Base-by-base conservation (phyloP, 208 protist species). In the Wallacemonas collosoma region DNA sequence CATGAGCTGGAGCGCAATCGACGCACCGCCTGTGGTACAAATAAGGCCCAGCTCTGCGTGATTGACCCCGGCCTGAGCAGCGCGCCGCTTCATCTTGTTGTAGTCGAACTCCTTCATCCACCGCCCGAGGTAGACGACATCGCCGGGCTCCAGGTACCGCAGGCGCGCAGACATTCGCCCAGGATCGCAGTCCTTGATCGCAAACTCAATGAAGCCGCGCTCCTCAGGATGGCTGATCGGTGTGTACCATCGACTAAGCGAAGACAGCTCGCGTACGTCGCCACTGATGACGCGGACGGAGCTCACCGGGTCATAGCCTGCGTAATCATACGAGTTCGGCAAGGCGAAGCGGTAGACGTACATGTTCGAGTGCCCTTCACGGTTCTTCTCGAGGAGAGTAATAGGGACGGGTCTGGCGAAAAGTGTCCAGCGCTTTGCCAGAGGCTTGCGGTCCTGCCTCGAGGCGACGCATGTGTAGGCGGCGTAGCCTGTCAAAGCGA, bases 61-160 rank as follows among this genome's bases (percentile, higher is more conserved):
- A 65, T 65, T 41, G 43, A 50, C 40, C 7, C 60, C 60, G 11
- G 60, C 65, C 36, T 5, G 6, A 35, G 43, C 45, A 17, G 58
- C 48, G 2, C 17, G 36, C 11, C 3, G 15, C 45, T 44, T 89
- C 71, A 88, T 87, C 6, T 71, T 62, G 35, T 51, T 58, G 73
- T 94, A 96, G n/a, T 56, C 70, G 69, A 93, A 96, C 72, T 96
- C 89, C 43, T 76, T 80, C 85, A 94, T 93, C 89, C 92, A 96
- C 12, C 92, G 87, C 0, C 92, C 92, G 12, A 96, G 82, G 63
- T 91, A 88, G 2, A 95, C 80, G 3, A 85, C 71, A 54, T 96
- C 92, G 50, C 92, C 92, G 15, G 71, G 81, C 68, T 88, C 79
- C 40, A 96, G 81, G 45, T 78, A 77, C 26, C 87, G 89, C 57